These are phyloP conservation scores for Pythium grandisporangium DNA, from an alignment of 352 stramenopile genomes.

Conservation along the genomic window DNA sequence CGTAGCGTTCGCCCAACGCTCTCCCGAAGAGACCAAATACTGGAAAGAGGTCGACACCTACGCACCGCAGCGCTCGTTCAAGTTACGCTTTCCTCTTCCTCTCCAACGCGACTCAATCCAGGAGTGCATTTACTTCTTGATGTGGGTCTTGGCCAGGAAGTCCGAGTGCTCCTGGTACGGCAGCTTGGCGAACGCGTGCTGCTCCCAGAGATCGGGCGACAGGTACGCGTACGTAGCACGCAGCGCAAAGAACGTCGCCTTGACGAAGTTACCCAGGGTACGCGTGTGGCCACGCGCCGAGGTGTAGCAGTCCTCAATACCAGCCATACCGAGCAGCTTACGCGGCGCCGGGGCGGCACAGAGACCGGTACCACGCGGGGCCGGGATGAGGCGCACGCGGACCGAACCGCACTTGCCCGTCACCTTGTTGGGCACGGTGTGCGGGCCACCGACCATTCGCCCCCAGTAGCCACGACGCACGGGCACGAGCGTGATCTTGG, in stretches of 20 bases:
- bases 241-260: constrained; percentile 98
- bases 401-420: constrained; percentile 99
- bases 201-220: constrained; percentile 98
- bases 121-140: constrained; percentile 75
- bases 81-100: constrained; percentile 68
- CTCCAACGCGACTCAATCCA: neutral
- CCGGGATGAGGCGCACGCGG: constrained; percentile 97
- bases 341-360: constrained; percentile 97
- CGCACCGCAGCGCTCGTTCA: constrained; percentile 86
- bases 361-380: constrained; percentile 98
- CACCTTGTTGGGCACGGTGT: constrained; percentile 99
- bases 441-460: constrained; percentile 88
- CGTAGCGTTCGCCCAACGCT: constrained; percentile 85
- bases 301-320: constrained; percentile 98
- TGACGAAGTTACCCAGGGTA: constrained; percentile 99
- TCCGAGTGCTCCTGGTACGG: constrained; percentile 99
- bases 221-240: constrained; percentile 98
- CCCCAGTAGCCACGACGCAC: constrained; percentile 99
- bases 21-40: constrained; percentile 46
- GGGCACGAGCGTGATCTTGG: constrained; percentile 98
- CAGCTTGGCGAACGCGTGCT: constrained; percentile 87
- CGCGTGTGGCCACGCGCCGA: constrained; percentile 95
- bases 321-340: constrained; percentile 98
- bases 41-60: constrained; percentile 80
- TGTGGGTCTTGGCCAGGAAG: constrained; percentile 96